Conservation (phyloP, 306 rosid species). For the Pyrus betulifolia region DNA sequence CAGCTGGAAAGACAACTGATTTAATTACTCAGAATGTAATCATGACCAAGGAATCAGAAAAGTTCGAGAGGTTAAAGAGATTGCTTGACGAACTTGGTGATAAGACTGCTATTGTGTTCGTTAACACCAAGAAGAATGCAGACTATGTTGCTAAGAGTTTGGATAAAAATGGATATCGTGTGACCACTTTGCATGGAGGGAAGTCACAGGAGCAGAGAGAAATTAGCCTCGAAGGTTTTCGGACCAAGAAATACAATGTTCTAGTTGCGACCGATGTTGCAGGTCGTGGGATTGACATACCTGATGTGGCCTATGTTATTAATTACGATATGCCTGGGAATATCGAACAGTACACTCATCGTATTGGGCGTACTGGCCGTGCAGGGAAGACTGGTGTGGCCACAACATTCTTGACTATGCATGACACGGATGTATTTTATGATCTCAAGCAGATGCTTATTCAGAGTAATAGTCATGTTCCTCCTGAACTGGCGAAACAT, state of each 20-base stretch:
- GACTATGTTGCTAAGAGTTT: constrained; percentile 40
- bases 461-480: constrained; percentile 77
- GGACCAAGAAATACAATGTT: constrained; percentile 80
- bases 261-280: constrained; percentile 93
- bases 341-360: constrained; percentile 86
- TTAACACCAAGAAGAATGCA: constrained; percentile 50
- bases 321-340: constrained; percentile 86
- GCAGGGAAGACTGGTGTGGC: constrained; percentile 90
- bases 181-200: constrained; percentile 85
- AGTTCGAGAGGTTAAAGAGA: constrained; percentile 30
- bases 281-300: constrained; percentile 95
- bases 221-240: constrained; percentile 82
- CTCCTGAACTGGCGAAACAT: constrained; percentile 85
- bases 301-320: constrained; percentile 86
- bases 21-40: constrained; percentile 71
- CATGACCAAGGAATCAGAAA: constrained; percentile 49
- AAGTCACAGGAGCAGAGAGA: constrained; percentile 93
- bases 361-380: constrained; percentile 89
- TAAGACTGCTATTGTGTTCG: constrained; percentile 52
- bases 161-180: constrained; percentile 58
- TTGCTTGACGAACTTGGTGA: constrained; percentile 48
- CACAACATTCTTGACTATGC: constrained; percentile 72
- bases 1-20: constrained; percentile 82
- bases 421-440: constrained; percentile 73
- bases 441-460: constrained; percentile 90